Percentiles rank a stretch among this genome's conserved stretches.
Conservation (phyloP, 208 protist species). For the Wallacemonas sp. region DNA sequence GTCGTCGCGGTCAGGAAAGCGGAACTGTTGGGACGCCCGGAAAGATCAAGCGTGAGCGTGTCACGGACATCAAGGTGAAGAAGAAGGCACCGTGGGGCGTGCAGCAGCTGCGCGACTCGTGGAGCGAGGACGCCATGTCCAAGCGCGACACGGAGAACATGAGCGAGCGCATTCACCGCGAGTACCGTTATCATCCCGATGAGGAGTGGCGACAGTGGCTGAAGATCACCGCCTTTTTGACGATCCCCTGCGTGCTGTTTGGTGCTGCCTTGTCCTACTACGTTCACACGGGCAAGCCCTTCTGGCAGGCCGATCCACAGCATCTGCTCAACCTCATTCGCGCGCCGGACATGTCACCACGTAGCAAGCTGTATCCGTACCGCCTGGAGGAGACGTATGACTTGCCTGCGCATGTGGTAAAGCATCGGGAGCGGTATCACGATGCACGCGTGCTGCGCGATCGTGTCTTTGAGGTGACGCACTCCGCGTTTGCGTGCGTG, state of each 20-base stretch:
- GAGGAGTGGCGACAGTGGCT: conserved; percentile 63
- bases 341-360: conserved; percentile 68
- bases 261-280: conserved; percentile 55
- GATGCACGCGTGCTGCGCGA: conserved; percentile 35
- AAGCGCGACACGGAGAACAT: conserved; percentile 72
- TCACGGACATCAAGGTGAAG: conserved; percentile 48
- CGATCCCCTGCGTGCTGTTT: conserved; percentile 49
- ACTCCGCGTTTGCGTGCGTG: conserved; percentile 40
- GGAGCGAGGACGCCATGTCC: conserved; percentile 85
- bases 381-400: conserved; percentile 46
- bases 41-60: background rate
- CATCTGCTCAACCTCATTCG: conserved; percentile 71
- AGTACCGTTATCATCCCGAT: conserved; percentile 88
- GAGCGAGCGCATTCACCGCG: conserved; percentile 75
- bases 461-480: conserved; percentile 35
- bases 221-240: conserved; percentile 44
- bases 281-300: conserved; percentile 39
- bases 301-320: conserved; percentile 76
- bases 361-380: conserved; percentile 69
- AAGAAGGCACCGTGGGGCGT: conserved; percentile 72
- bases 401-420: conserved; percentile 58
- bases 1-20: background rate
- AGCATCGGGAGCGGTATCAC: conserved; percentile 39
- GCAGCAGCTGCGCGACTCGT: conserved; percentile 83
- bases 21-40: background rate